Conservation (phyloP, 495 filamentous ascomycete species). For the Aspergillus bertholletiae region DNA sequence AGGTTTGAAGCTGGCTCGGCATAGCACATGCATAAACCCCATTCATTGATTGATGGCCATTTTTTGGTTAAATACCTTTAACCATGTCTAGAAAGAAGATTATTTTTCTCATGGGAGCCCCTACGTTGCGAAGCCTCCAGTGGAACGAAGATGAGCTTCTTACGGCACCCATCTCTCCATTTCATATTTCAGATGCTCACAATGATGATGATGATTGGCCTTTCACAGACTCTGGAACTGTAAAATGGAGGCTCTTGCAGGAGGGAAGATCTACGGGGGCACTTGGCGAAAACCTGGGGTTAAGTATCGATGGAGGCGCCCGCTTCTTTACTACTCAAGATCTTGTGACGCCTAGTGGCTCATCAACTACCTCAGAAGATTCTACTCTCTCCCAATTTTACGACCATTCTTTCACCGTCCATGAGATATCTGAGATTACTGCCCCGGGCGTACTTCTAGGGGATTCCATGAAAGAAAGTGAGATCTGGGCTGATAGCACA, state of each 20-base stretch:
- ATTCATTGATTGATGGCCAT: slow-evolving; percentile 1
- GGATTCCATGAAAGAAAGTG: slow-evolving; percentile 26
- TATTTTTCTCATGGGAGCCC: slow-evolving; percentile 62
- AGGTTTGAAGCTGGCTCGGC: not conserved
- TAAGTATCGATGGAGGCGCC: slow-evolving; percentile 21
- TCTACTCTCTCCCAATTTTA: slow-evolving; percentile 60
- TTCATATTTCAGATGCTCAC: slow-evolving; percentile 26
- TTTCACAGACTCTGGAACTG: slow-evolving; percentile 12
- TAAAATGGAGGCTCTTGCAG: slow-evolving; percentile 43
- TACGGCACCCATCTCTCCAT: slow-evolving; percentile 42
- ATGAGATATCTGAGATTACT: slow-evolving; percentile 45
- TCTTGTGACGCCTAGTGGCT: slow-evolving; percentile 24
- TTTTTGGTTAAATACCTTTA: not conserved
- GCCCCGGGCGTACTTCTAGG: slow-evolving; percentile 11
- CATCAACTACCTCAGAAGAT: slow-evolving; percentile 26
- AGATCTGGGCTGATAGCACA: slow-evolving; percentile 20
- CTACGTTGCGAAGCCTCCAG: slow-evolving; percentile 46
- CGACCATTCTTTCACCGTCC: slow-evolving; percentile 65
- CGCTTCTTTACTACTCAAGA: slow-evolving; percentile 49
- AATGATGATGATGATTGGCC: not conserved
- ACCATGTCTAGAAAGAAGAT: slow-evolving; percentile 46
- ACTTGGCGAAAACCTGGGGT: slow-evolving; percentile 10
- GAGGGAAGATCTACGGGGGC: slow-evolving; percentile 7
- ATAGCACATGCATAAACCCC: not conserved
- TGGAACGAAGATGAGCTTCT: slow-evolving; percentile 56